Conservation (phyloP, 257 asterid genomes). For the Coffea eugenioides region DNA sequence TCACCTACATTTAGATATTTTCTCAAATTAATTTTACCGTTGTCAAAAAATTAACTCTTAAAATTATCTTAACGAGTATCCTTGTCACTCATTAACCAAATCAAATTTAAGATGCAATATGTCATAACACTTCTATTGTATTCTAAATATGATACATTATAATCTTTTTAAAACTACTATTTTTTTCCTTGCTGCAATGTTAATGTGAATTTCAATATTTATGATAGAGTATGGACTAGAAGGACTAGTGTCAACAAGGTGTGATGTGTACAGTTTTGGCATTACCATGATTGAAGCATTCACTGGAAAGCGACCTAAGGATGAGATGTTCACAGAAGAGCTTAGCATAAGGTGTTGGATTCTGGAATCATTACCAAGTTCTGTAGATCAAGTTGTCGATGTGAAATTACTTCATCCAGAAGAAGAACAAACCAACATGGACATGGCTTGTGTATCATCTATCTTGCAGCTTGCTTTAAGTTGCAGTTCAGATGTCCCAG, state of each 20-base stretch:
- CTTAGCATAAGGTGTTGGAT: conserved; percentile 5
- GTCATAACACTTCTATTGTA: too few species aligned
- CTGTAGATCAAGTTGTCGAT: conserved; percentile 9
- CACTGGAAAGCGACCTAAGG: conserved; percentile 4
- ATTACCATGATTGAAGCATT: conserved; percentile 14
- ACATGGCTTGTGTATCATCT: conserved; percentile 5
- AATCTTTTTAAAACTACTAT: too few species aligned
- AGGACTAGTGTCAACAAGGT: neutral
- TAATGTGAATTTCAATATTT: neutral
- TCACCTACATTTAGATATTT: too few species aligned
- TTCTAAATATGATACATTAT: too few species aligned
- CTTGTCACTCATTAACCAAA: too few species aligned
- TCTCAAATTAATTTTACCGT: too few species aligned
- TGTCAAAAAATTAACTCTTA: too few species aligned
- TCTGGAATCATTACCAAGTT: conserved; percentile 1
- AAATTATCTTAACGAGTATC: too few species aligned
- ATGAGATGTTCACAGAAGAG: conserved; percentile 7
- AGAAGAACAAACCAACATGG: neutral
- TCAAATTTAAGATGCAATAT: too few species aligned
- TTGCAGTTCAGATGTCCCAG: conserved; percentile 4
- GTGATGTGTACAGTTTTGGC: conserved; percentile 21
- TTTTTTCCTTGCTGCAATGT: too few species aligned
- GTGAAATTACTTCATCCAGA: neutral
- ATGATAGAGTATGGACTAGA: neutral
- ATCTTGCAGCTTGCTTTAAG: conserved; percentile 16